These are phyloP conservation scores for Aquilaria sinensis DNA, from an alignment of 345 rosid genomes.

Conservation along the genomic window DNA sequence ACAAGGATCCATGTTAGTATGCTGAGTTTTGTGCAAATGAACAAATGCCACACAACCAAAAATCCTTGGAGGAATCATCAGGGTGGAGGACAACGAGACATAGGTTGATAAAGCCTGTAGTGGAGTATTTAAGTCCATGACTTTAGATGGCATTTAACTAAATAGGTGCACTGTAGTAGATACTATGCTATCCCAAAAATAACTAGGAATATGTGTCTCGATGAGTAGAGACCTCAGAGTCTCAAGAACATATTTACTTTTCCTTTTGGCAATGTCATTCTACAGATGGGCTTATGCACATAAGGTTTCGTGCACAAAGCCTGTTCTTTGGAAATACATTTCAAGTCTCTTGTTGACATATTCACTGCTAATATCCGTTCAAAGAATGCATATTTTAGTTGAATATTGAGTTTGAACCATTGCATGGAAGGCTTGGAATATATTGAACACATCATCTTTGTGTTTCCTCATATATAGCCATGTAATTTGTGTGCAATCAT, in stretches of 20 bases:
- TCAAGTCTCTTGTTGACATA: not conserved
- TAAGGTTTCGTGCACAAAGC: not conserved
- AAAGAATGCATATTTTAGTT: not conserved
- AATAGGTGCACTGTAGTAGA: not conserved
- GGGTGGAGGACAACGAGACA: not conserved
- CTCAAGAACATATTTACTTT: not conserved
- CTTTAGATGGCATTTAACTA: not conserved
- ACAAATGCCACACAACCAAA: conserved; percentile 2
- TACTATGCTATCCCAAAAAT: not conserved
- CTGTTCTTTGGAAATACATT: not conserved
- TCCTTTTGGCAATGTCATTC: not conserved
- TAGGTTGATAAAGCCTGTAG: not conserved
- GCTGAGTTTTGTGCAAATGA: not conserved
- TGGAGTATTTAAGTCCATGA: not conserved
- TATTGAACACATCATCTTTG: conserved; percentile 1
- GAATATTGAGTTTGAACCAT: too few species aligned
- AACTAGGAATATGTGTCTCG: not conserved
- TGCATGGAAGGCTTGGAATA: not conserved
- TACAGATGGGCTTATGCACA: not conserved
- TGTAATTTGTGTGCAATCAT: conserved; percentile 7
- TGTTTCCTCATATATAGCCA: not conserved
- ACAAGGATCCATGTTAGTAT: not conserved
- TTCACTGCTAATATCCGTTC: not conserved
- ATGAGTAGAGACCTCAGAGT: not conserved
- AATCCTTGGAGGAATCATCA: not conserved